Evolutionary conservation across 768 basidiomycete species (phyloP).

Genomic region (Kwoniella botswanensis): DNA sequence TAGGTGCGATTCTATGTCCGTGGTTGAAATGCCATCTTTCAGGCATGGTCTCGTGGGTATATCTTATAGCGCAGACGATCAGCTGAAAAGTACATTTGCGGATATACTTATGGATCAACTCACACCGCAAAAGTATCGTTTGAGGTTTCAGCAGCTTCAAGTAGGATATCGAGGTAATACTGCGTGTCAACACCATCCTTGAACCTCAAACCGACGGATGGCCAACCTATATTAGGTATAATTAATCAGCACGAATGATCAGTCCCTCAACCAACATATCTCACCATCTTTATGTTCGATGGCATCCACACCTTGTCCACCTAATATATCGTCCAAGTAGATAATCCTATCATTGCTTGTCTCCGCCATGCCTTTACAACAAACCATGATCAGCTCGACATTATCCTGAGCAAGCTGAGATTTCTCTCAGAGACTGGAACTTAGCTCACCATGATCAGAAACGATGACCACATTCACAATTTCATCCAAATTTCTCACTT

Average conservation of each 20-base stretch:
- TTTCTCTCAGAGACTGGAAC: too few species aligned
- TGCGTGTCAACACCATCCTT: constrained; percentile 65
- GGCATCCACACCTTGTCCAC: constrained; percentile 65
- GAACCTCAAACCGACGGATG: constrained; percentile 84
- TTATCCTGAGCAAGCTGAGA: not conserved
- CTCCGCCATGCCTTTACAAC: constrained; percentile 77
- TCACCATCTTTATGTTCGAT: constrained; percentile 76
- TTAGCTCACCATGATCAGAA: constrained; percentile 44
- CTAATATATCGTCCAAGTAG: constrained; percentile 81
- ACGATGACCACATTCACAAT: constrained; percentile 90
- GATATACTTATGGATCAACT: not conserved
- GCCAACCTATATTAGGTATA: constrained; percentile 68
- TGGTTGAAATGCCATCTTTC: constrained; percentile 73
- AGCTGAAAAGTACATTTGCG: not conserved
- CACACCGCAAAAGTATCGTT: constrained; percentile 74
- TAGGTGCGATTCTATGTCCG: constrained; percentile 76
- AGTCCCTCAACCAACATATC: constrained; percentile 1
- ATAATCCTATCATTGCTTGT: constrained; percentile 77
- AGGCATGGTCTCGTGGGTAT: constrained; percentile 81
- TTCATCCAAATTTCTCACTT: constrained; percentile 73
- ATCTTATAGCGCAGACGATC: constrained; percentile 47
- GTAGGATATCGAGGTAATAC: constrained; percentile 58
- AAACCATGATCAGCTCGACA: not conserved
- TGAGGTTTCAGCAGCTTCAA: constrained; percentile 64
- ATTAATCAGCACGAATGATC: not conserved